Conservation (phyloP, 495 filamentous ascomycete species). For the Extremus antarcticus region DNA sequence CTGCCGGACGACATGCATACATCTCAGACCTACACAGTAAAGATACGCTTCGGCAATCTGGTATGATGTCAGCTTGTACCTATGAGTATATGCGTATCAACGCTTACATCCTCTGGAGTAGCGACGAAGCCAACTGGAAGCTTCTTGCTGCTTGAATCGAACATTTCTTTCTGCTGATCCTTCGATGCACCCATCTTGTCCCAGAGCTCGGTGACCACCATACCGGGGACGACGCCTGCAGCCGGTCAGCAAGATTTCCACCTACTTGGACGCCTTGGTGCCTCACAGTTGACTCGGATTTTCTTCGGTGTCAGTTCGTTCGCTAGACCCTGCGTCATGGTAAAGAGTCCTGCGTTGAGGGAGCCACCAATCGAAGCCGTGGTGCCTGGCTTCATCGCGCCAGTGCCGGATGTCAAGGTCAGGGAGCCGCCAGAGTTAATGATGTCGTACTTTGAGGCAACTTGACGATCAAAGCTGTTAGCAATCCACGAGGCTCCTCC, state of each 20-base stretch:
- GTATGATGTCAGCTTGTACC: not conserved
- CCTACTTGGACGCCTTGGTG: not conserved
- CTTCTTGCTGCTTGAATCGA: slow-evolving; percentile 2
- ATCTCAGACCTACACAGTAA: slow-evolving; percentile 4
- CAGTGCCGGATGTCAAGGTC: slow-evolving; percentile 20
- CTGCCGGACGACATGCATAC: not conserved
- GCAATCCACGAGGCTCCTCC: not conserved
- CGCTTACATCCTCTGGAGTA: slow-evolving; percentile 8
- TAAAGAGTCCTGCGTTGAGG: slow-evolving; percentile 17
- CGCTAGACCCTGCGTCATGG: slow-evolving; percentile 20
- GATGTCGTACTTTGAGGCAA: slow-evolving; percentile 32
- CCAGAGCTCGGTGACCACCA: slow-evolving; percentile 19
- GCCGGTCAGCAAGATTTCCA: not conserved
- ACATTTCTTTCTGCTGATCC: slow-evolving; percentile 9
- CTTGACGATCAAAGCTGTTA: not conserved
- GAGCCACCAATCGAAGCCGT: slow-evolving; percentile 16
- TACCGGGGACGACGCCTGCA: slow-evolving; percentile 11
- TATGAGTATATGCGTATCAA: too few species aligned
- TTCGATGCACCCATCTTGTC: slow-evolving; percentile 15
- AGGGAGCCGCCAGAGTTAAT: slow-evolving; percentile 29
- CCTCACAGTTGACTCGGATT: slow-evolving; percentile 14
- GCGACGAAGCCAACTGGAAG: slow-evolving; percentile 19
- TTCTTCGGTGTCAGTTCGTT: slow-evolving; percentile 16
- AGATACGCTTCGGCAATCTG: slow-evolving; percentile 19
- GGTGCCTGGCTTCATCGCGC: slow-evolving; percentile 17